Base-by-base conservation (phyloP, 2,329 filamentous ascomycete species). In the Clarireedia sp. region DNA sequence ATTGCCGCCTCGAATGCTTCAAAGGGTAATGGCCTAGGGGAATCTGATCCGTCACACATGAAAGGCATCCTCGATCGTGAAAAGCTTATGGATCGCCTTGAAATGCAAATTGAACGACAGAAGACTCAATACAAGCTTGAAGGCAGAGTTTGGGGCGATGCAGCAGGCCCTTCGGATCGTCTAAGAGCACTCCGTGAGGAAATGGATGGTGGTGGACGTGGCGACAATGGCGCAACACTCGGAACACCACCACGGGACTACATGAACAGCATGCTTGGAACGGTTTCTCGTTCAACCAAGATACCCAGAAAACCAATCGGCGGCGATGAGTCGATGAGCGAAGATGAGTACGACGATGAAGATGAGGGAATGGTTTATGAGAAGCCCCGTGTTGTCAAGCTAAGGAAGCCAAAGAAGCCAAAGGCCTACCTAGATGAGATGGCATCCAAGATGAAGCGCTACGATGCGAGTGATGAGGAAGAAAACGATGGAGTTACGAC, bases 121-220 rank as follows among this genome's bases (percentile, higher is more conserved):
- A 97, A 97, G 80, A 97, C 94, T 0, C 91, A 97, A 69, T 96
- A 90, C 73, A 96, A 96, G 72, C 82, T 99, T 33, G 94, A 97
- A 72, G 94, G 94, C 63, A 89, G 89, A 70, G 85, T 90, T 8
- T 96, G 92, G 87, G 86, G 86, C 59, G 88, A 95, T 60, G 75
- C 80, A 51, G 79, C 87, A 61, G 89, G 89, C 37, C 92, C 94
- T 12, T 96, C 90, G 45, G 94, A 99, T 73, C 86, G 91, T 65
- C 77, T 99, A 57, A 86, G 94, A 62, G 92, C 95, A 62, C 78
- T 97, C 49, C 86, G 94, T 57, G 92, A 97, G 72, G 86, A 91
- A 72, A 99, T 99, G 94, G 94, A 97, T 60, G 83, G 80, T 23
- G 74, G 74, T 60, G 73, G 73, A 50, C 72, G 75, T 61, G 70